Percentiles rank a stretch among this genome's conserved stretches.
Evolutionary conservation across 1,284 basidiomycete species (phyloP).

Genomic region (Cutaneotrichosporon arboriforme): DNA sequence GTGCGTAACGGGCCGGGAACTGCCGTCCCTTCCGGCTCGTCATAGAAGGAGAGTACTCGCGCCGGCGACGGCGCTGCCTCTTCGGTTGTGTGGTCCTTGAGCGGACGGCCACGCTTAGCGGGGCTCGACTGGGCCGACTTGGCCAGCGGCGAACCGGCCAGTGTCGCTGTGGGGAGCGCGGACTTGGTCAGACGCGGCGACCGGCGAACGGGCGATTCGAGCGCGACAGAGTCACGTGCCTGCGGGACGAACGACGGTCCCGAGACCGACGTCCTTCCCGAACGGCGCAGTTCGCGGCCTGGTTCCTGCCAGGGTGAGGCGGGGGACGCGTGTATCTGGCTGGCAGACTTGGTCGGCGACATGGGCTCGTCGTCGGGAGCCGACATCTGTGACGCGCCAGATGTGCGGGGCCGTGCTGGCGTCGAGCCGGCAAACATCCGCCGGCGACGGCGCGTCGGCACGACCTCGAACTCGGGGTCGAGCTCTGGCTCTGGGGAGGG

Average conservation of each 20-base stretch:
- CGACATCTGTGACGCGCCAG: not conserved
- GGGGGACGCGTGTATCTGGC: too few species aligned
- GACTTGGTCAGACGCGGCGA: not conserved
- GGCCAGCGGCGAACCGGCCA: too few species aligned
- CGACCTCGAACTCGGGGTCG: not conserved
- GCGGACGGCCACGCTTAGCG: too few species aligned
- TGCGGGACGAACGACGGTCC: too few species aligned
- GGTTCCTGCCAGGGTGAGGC: too few species aligned
- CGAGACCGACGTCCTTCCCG: too few species aligned
- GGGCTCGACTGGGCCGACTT: too few species aligned
- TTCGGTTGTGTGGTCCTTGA: too few species aligned
- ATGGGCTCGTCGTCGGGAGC: not conserved
- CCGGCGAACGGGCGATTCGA: not conserved
- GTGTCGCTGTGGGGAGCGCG: too few species aligned
- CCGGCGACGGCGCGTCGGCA: not conserved
- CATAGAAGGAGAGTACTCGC: not conserved
- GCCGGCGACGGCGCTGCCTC: not conserved
- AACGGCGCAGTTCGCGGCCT: too few species aligned
- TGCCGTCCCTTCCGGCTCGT: not conserved
- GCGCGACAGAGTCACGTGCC: not conserved
- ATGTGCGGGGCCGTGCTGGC: conserved; percentile 5
- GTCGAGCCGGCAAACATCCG: conserved; percentile 3
- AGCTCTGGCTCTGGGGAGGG: not conserved
- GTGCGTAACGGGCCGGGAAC: not conserved
- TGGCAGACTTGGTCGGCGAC: not conserved